Evolutionary conservation across 352 stramenopile genomes (phyloP).

Genomic region (Pythium apleroticum): DNA sequence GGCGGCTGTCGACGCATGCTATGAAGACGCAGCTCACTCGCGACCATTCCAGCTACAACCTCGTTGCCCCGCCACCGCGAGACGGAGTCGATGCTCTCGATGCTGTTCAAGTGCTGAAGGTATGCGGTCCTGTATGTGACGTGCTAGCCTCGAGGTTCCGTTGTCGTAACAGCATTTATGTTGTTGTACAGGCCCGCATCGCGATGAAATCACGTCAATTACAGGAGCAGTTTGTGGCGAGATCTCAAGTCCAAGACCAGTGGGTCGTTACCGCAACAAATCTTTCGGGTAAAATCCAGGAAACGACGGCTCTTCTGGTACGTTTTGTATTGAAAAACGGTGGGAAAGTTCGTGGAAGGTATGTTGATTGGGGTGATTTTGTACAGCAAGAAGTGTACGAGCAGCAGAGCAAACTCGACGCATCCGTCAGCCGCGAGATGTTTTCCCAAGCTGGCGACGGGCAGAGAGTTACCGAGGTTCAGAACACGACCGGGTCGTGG

Average conservation of each 20-base stretch:
- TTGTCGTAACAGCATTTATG: neutral
- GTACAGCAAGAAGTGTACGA: conserved; percentile 49
- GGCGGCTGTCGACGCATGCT: conserved; percentile 45
- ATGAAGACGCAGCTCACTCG: conserved; percentile 33
- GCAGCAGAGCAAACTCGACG: conserved; percentile 38
- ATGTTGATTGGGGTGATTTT: neutral
- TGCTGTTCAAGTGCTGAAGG: conserved; percentile 29
- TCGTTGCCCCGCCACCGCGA: conserved; percentile 4
- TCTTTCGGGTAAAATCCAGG: conserved; percentile 40
- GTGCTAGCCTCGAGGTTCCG: neutral
- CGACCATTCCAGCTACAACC: conserved; percentile 22
- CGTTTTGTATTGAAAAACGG: neutral
- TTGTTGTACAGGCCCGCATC: conserved; percentile 43
- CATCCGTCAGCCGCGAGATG: conserved; percentile 27
- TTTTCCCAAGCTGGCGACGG: conserved; percentile 35
- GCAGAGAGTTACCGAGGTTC: conserved; percentile 27
- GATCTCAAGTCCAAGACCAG: conserved; percentile 41
- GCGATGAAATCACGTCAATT: conserved; percentile 43
- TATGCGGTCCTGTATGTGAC: neutral
- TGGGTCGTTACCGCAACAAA: conserved; percentile 38
- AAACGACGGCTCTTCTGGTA: conserved; percentile 35
- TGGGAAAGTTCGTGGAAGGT: neutral
- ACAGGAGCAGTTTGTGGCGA: conserved; percentile 37
- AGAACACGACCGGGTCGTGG: conserved; percentile 33
- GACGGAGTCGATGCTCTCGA: conserved; percentile 25